Conservation (phyloP, 257 asterid species). For the Thymus mandschuricus region DNA sequence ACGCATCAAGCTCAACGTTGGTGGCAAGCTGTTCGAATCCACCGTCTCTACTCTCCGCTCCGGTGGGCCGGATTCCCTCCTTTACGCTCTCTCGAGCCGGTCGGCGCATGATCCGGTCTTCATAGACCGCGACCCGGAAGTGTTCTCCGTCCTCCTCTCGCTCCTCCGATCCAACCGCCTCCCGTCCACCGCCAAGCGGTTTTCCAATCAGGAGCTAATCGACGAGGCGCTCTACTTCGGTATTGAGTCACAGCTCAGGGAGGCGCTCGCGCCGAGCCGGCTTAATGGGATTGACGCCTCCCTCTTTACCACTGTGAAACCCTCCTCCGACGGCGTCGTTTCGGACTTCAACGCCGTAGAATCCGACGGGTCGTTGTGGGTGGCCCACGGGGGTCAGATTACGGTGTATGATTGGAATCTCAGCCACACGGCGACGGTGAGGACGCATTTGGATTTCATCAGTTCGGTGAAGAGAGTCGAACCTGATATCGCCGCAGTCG, state of each 20-base stretch:
- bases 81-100: conserved; percentile 69
- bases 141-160: conserved; percentile 83
- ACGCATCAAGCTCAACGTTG: conserved; percentile 93
- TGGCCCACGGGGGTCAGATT: conserved; percentile 90
- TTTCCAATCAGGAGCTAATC: conserved; percentile 77
- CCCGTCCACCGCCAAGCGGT: conserved; percentile 82
- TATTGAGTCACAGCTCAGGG: conserved; percentile 68
- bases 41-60: conserved; percentile 80
- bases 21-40: conserved; percentile 93
- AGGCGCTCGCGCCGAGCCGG: conserved; percentile 73
- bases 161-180: conserved; percentile 91
- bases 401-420: conserved; percentile 92
- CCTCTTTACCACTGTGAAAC: conserved; percentile 53
- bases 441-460: conserved; percentile 82
- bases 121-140: conserved; percentile 96
- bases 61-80: conserved; percentile 84
- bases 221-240: conserved; percentile 89
- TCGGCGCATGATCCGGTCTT: conserved; percentile 57
- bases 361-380: conserved; percentile 75
- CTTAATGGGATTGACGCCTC: conserved; percentile 73
- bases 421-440: conserved; percentile 57
- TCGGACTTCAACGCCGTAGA: conserved; percentile 83
- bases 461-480: conserved; percentile 48
- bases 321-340: conserved; percentile 67
- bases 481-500: conserved; percentile 66